Evolutionary conservation across 1,284 basidiomycete species (phyloP), one percentile per base, ranked within the genome.

Genomic region (Tilletia walkeri): DNA sequence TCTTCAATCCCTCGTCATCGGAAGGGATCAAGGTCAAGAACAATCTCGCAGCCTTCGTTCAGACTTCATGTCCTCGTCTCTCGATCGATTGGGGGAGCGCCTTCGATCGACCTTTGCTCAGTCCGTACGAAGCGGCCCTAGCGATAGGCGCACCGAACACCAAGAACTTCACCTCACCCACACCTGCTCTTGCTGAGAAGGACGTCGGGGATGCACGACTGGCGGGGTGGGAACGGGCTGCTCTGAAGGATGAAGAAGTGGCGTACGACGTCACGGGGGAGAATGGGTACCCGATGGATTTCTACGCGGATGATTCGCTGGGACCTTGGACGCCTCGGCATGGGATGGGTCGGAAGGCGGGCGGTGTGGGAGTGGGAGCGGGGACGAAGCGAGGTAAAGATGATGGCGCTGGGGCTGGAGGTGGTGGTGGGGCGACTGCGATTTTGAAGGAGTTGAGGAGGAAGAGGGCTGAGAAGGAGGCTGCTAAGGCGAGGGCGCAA

Each of bases 51-150:
- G 90, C 91, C 0, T 97, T 97, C 81, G 89, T 98, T 24, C 95
- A 98, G 84, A 98, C 95, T 1, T 93, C 93, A 0, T 98, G 95
- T 85, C 95, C 95, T 1, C 89, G 95, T 16, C 85, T 99, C 66
- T 95, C 93, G 6, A 99, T 99, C 73, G 96, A 99, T 83, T 99
- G 96, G 96, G 83, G 83, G 0, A 76, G 72, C 1, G 95, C 95
- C 0, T 99, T 99, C 85, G 87, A 90, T 67, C 88, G 88, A 39
- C 96, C 96, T 0, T 86, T 99, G 61, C 86, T 99, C 38, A 95
- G 90, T 76, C 94, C 95, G 0, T 99, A 98, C 83, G 96, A 99
- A 85, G 91, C 93, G 0, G 90, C 91, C 9, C 92, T 98, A 2
- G 93, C 91, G 4, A 86, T 96, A 0, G 92, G 93, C 1, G 87